Conservation (phyloP, 192 early-diverging fungal species). For the Coemansia javaensis region DNA sequence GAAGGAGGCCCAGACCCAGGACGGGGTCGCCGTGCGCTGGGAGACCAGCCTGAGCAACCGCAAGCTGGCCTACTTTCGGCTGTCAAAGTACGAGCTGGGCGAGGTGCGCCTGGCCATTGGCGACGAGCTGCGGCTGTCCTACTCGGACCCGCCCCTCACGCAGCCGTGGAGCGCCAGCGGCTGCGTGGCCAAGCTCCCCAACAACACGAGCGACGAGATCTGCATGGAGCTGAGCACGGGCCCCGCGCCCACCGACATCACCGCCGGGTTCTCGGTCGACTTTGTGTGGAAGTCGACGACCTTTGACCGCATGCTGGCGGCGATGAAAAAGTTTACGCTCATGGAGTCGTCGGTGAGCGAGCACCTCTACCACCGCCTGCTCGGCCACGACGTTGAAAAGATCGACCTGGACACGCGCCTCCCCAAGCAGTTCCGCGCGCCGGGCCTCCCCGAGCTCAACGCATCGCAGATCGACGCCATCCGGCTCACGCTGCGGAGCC, state of each 20-base stretch:
- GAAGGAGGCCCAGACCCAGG: slow-evolving; percentile 93
- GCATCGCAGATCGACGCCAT: slow-evolving; percentile 95
- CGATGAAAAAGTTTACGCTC: slow-evolving; percentile 95
- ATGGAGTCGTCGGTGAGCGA: slow-evolving; percentile 91
- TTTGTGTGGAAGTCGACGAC: slow-evolving; percentile 99
- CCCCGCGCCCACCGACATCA: slow-evolving; percentile 64
- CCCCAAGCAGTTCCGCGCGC: slow-evolving; percentile 87
- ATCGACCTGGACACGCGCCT: slow-evolving; percentile 65
- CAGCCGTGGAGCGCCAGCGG: slow-evolving; percentile 82
- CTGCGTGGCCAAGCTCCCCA: slow-evolving; percentile 93
- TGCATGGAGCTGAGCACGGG: slow-evolving; percentile 77
- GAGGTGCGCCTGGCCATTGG: slow-evolving; percentile 91
- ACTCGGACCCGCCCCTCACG: slow-evolving; percentile 77
- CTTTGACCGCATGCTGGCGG: slow-evolving; percentile 95
- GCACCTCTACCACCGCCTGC: slow-evolving; percentile 89
- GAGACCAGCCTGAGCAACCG: slow-evolving; percentile 93
- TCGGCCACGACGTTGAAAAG: slow-evolving; percentile 88
- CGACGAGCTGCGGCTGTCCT: slow-evolving; percentile 86
- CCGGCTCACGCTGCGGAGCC: slow-evolving; percentile 85
- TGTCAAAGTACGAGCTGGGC: slow-evolving; percentile 84
- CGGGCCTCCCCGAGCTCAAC: slow-evolving; percentile 93
- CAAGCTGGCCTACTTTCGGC: slow-evolving; percentile 84
- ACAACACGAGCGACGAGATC: slow-evolving; percentile 91
- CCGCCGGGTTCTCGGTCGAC: slow-evolving; percentile 84
- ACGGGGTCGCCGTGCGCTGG: slow-evolving; percentile 94